These are phyloP conservation scores for Macroventuria anomochaeta DNA, from an alignment of 2,329 filamentous ascomycete species.

Conservation along the genomic window DNA sequence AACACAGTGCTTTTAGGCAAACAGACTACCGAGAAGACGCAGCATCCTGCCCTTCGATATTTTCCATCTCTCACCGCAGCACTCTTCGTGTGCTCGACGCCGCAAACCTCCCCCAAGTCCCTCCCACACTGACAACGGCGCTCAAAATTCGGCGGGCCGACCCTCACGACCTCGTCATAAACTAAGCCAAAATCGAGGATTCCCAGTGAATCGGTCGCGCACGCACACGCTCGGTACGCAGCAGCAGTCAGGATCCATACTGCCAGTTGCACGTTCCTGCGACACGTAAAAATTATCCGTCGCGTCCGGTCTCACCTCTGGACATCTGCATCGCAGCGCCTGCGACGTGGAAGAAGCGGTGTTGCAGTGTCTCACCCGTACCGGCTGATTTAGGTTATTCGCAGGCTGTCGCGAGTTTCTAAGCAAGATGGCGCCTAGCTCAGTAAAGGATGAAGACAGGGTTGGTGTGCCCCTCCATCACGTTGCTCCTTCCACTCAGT, in stretches of 20 bases:
- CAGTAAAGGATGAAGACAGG: constrained; percentile 42
- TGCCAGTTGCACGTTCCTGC: constrained; percentile 16
- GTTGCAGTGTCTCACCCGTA: constrained; percentile 26
- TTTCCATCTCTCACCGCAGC: constrained; percentile 9
- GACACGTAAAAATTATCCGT: constrained; percentile 31
- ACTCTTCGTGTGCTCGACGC: constrained; percentile 3
- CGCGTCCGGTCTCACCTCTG: constrained; percentile 20
- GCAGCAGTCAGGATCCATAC: constrained; percentile 4
- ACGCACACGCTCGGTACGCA: constrained; percentile 18
- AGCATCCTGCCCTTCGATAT: constrained; percentile 5
- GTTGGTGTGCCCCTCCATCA: constrained; percentile 44
- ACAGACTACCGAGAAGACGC: constrained; percentile 8
- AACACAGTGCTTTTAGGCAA: constrained; percentile 21
- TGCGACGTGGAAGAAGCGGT: constrained; percentile 26
- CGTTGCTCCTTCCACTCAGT: constrained; percentile 16
- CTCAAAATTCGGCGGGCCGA: constrained; percentile 41
- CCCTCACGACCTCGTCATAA: constrained; percentile 40
- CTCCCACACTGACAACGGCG: constrained; percentile 20
- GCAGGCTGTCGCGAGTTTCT: constrained; percentile 24
- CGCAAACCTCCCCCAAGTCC: constrained; percentile 11
- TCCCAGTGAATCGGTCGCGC: constrained; percentile 31
- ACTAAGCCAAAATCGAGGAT: constrained; percentile 32
- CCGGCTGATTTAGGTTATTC: constrained; percentile 18
- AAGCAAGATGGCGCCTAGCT: constrained; percentile 43
- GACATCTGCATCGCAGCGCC: constrained; percentile 15